Base-by-base conservation (phyloP, 208 protist genomes). In the Herpetomonas tarakana region DNA sequence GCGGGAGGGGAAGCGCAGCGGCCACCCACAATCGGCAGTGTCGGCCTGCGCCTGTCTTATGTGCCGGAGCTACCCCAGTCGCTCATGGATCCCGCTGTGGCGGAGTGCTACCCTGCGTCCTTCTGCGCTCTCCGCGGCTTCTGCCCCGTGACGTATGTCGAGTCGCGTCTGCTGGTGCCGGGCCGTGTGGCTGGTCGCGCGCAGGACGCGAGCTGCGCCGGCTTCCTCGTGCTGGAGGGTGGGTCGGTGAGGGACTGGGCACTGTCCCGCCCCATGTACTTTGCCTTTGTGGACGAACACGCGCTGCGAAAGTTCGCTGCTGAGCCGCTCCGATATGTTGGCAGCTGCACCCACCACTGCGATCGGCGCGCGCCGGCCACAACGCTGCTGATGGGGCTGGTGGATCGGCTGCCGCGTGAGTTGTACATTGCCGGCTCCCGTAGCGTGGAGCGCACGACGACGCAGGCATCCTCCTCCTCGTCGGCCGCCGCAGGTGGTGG, bases 341-440 rank as follows among this genome's bases (percentile, higher is more conserved):
- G 75, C n/a, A 52, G 63, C 21, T 73, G 69, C 52, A 49, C 77
- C 44, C 46, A 69, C 27, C 29, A 52, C 11, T 79, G 77, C 50
- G 77, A 81, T 52, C 29, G 65, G 1, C 31, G 45, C 18, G 76
- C 83, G 55, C 81, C 81, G 0, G 65, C 54, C 21, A 50, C 78
- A 28, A 68, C 71, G 38, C 68, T 88, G n/a, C 71, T 92, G 57
- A 69, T 93, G 50, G 82, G 82, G 18, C 47, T 80, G 18, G 26
- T 65, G 16, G 74, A 81, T 3, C 46, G 59, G 25, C 68, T 96
- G 14, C 87, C 91, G 27, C 59, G 63, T 3, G 91, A 96, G 68
- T 53, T 96, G 16, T 96, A 94, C 67, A 76, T 96, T 19, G 68
- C 63, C 11, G 91, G 91, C 9, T 75, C 91, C 3, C 80, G 91